Base-by-base conservation (phyloP, 1,284 basidiomycete genomes). In the Fistulinella cinereoalba region DNA sequence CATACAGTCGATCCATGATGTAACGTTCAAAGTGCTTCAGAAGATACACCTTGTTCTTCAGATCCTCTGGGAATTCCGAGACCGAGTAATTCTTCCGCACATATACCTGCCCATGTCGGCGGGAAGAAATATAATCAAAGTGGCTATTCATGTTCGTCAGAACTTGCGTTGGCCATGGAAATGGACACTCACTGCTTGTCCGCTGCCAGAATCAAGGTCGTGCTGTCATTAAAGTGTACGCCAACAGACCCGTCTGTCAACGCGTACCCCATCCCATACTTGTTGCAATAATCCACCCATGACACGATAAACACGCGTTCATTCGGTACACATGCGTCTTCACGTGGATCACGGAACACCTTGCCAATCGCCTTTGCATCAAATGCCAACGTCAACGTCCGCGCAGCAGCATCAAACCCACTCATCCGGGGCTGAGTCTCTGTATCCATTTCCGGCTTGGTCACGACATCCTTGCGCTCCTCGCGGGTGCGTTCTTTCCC, bases 231-330 rank as follows among this genome's bases (percentile, higher is more conserved):
- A 72, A 97, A 98, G 69, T 97, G 86, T 18, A 97, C 91, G 8
- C 93, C 93, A 23, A 97, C 87, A 2, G 90, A 88, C 4, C 96
- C 94, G 63, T 99, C 94, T 24, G 90, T 94, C 60, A 99, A 75
- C 2, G 92, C 92, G 65, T 98, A 98, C 2, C 95, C 97, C 83
- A 98, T 95, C 10, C 96, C 97, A 69, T 98, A 99, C 72, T 97
- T 97, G 68, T 95, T 92, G 66, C 91, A 95, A 65, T 98, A 97
- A 68, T 99, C 96, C 38, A 98, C 88, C 96, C 96, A 99, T 9
- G 90, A 92, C 2, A 91, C 90, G 56, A 99, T 92, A 69, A 98
- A 99, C 13, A 96, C 86, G 44, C 76, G 79, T 32, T 94, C 90
- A 12, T 83, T 76, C 0, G 78, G 77, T 4, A 86, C 69, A 31